Conservation (phyloP, 345 rosid genomes). For the Syzygium oleosum region DNA sequence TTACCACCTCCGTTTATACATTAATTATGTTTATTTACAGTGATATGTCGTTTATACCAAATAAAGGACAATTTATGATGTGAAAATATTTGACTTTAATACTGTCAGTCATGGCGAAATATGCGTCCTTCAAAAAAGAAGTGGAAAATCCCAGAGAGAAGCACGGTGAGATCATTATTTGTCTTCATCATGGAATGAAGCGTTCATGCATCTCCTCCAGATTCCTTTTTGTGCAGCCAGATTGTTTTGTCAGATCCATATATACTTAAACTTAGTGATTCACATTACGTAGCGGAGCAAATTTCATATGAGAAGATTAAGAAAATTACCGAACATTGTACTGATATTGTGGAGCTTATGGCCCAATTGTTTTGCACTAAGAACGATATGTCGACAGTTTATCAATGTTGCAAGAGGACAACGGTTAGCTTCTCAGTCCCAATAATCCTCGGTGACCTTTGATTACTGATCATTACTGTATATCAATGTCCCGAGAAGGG, state of each 20-base stretch:
- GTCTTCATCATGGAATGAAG: background rate
- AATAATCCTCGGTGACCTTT: background rate
- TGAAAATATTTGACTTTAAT: no score
- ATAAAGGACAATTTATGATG: no score
- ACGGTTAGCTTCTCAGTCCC: background rate
- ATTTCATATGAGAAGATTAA: background rate
- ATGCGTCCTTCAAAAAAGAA: no score
- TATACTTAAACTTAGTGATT: background rate
- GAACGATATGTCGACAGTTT: background rate
- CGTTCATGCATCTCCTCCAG: background rate
- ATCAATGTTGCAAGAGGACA: background rate
- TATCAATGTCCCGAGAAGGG: background rate
- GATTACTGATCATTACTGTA: background rate
- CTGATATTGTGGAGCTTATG: background rate
- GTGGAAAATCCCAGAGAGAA: no score
- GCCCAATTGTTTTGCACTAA: background rate
- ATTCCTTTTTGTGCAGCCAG: background rate
- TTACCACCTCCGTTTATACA: no score
- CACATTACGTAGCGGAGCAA: background rate
- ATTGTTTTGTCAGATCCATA: background rate
- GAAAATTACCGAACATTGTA: background rate
- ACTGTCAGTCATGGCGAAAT: no score
- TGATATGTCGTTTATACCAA: no score
- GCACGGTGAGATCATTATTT: background rate
- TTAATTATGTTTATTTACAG: no score